Conservation (phyloP, 2,329 filamentous ascomycete species). For the Achaetomium macrosporum region DNA sequence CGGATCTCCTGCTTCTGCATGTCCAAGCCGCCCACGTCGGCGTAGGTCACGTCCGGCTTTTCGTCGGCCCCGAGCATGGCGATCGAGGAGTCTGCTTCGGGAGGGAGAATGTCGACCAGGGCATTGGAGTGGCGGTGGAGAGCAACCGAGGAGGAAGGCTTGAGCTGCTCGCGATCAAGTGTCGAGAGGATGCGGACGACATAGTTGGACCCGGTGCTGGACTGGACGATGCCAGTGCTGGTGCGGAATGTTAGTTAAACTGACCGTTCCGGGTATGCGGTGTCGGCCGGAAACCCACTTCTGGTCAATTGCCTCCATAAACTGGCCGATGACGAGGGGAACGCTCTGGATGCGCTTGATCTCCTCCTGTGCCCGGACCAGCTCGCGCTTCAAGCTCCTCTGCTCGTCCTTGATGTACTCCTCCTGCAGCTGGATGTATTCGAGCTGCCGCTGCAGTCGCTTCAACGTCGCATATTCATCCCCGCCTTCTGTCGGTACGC, state of each 20-base stretch:
- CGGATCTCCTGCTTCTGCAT: conserved; percentile 99
- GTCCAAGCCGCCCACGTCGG: conserved; percentile 92
- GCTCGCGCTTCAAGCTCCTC: conserved; percentile 91
- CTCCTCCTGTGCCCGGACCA: conserved; percentile 95
- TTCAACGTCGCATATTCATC: conserved; percentile 96
- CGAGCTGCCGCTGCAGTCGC: conserved; percentile 91
- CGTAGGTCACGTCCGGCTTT: conserved; percentile 97
- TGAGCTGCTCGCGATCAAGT: conserved; percentile 94
- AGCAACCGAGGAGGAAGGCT: conserved; percentile 94
- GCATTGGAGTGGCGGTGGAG: conserved; percentile 98
- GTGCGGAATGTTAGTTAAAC: background rate
- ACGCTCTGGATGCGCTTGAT: conserved; percentile 99
- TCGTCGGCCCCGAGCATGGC: conserved; percentile 95
- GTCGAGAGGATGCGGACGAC: conserved; percentile 97
- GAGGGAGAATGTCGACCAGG: conserved; percentile 96
- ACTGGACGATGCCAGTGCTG: conserved; percentile 97
- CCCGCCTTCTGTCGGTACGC: conserved; percentile 69
- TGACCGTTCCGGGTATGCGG: conserved; percentile 6
- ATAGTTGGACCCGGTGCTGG: conserved; percentile 96
- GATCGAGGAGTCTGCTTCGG: conserved; percentile 96
- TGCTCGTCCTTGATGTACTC: conserved; percentile 99
- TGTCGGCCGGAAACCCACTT: conserved; percentile 54
- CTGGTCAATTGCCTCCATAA: conserved; percentile 99
- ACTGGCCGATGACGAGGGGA: conserved; percentile 94
- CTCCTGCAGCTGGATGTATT: conserved; percentile 98